Evolutionary conservation across 257 asterid species (phyloP), one percentile per base, ranked within the genome.

Genomic region (Gentiana straminea): DNA sequence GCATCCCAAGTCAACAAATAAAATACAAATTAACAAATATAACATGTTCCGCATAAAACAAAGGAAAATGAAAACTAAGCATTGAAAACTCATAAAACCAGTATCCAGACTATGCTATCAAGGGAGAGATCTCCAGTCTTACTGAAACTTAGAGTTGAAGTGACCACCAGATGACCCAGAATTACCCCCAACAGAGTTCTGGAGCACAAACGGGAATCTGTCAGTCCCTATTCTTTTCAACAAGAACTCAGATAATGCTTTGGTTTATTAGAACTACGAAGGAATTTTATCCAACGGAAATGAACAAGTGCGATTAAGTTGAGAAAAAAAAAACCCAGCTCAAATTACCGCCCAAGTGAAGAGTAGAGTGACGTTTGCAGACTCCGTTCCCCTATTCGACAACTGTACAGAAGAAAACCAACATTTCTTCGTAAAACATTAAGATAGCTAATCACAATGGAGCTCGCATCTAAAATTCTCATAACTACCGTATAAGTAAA

Each of bases 151-250:
- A 66, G 92, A 78, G 71, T 84, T 91, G 72, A 84, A 79, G 74
- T 91, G 98, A 59, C 73, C 77, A 53, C 97, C 94, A 47, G 97
- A 82, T 72, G 75, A 70, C 64, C 94, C 98, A 32, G 98, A 91
- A 71, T 60, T 84, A 44, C 95, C 98, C 69, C 98, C 97, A 69
- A 89, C 96, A 37, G 98, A 91, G 57, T 91, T 91, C 98, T 91
- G 68, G 65, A 72, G 61, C 69, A 81, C 13, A 48, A 53, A 69
- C 57, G 60, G 58, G 64, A 59, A 57, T 59, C 50, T 49, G 8
- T 47, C 67, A 55, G 59, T 41, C 51, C 50, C 44, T 24, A 43
- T 35, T 7, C 52, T 50, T 44, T 63, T 38, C 24, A 53, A 15
- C 5, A 41, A 5, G 9, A 41, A 41, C 5, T 2, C 9, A 35